Evolutionary conservation across 768 basidiomycete species (phyloP).

Genomic region (Lentinus tigrinus): DNA sequence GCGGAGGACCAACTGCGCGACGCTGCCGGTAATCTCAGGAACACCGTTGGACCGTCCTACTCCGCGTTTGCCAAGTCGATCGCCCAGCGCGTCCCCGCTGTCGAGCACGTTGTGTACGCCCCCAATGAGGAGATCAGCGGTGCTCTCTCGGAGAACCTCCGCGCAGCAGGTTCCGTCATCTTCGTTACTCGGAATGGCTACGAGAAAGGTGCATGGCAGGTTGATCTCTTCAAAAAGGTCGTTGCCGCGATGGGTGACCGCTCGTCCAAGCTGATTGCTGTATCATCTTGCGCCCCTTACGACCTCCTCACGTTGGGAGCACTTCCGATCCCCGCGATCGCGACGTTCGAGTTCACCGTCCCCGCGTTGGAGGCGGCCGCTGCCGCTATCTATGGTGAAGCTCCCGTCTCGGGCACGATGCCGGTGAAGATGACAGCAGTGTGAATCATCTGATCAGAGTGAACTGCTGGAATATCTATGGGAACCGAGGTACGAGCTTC

Average conservation of each 20-base stretch:
- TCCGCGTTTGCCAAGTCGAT: slow-evolving; percentile 44
- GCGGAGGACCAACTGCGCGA: slow-evolving; percentile 44
- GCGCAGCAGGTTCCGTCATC: slow-evolving; percentile 33
- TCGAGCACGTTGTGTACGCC: slow-evolving; percentile 50
- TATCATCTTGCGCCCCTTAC: slow-evolving; percentile 69
- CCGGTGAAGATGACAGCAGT: slow-evolving; percentile 26
- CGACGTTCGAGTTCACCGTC: slow-evolving; percentile 59
- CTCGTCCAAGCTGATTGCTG: slow-evolving; percentile 40
- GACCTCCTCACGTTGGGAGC: slow-evolving; percentile 41
- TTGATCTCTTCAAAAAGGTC: slow-evolving; percentile 36
- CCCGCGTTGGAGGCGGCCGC: slow-evolving; percentile 47
- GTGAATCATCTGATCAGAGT: too few relatives aligned
- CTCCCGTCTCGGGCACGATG: slow-evolving; percentile 23
- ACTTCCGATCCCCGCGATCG: slow-evolving; percentile 38
- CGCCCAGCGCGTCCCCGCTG: slow-evolving; percentile 25
- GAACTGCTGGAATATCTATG: too few relatives aligned
- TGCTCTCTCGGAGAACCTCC: slow-evolving; percentile 12
- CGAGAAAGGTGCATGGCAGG: slow-evolving; percentile 53
- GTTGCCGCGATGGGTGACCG: slow-evolving; percentile 12
- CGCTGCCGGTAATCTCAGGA: slow-evolving; percentile 42
- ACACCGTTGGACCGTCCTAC: slow-evolving; percentile 60
- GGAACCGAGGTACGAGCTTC: too few relatives aligned
- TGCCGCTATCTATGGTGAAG: slow-evolving; percentile 43
- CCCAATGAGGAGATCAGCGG: slow-evolving; percentile 13
- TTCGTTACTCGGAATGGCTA: slow-evolving; percentile 61